Evolutionary conservation across 2,329 filamentous ascomycete genomes (phyloP).

Genomic region (Xylariaceae sp.): DNA sequence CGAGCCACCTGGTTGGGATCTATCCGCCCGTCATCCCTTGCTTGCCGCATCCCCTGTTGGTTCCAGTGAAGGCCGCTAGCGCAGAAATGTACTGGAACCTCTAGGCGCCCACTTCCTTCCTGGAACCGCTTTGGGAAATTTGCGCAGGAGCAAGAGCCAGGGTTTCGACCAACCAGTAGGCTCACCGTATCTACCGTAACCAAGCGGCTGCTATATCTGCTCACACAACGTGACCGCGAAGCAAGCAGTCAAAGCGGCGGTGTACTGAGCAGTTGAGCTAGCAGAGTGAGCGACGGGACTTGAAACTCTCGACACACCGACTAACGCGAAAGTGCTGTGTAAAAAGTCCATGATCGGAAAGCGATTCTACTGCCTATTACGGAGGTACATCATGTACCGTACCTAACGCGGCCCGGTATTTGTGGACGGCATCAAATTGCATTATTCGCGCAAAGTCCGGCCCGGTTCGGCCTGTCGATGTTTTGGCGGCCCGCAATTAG

Average conservation of each 20-base stretch:
- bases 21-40: slow-evolving; percentile 29
- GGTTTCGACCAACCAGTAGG: slow-evolving; percentile 21
- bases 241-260: slow-evolving; percentile 27
- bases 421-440: too few relatives aligned
- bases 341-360: too few relatives aligned
- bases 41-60: slow-evolving; percentile 27
- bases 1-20: slow-evolving; percentile 31
- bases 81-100: slow-evolving; percentile 23
- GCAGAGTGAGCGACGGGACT: slow-evolving; percentile 21
- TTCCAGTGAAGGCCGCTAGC: slow-evolving; percentile 23
- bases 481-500: too few relatives aligned
- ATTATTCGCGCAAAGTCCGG: too few relatives aligned
- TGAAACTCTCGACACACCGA: slow-evolving; percentile 6
- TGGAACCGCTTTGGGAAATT: slow-evolving; percentile 24
- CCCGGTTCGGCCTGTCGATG: too few relatives aligned
- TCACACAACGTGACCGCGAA: slow-evolving; percentile 11
- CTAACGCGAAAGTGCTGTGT: not conserved
- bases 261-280: slow-evolving; percentile 18
- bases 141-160: slow-evolving; percentile 17
- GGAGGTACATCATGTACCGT: too few relatives aligned
- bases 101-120: slow-evolving; percentile 18
- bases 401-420: too few relatives aligned
- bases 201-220: slow-evolving; percentile 5
- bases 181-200: slow-evolving; percentile 23
- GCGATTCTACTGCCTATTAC: too few relatives aligned